Evolutionary conservation across 352 stramenopile species (phyloP), one percentile per base, ranked within the genome.

Genomic region (Phytophthora cajani): DNA sequence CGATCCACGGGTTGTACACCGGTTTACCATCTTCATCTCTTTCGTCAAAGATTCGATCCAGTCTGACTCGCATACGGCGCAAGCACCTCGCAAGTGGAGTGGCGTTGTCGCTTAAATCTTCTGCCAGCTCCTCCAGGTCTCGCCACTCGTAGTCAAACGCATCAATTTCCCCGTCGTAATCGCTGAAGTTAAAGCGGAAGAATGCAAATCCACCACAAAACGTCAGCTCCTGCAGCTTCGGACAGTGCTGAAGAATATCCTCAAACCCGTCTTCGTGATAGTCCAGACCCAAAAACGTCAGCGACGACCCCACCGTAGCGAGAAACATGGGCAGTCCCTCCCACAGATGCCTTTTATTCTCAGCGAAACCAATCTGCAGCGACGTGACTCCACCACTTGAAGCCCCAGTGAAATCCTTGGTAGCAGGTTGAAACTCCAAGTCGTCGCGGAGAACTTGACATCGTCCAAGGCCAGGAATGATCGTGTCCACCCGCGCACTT

Each of bases 381-480:
- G 51, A 58, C 8, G 27, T 40, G 12, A 58, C 33, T 17, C n/a
- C n/a, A 3, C 27, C 7, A 2, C 38, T 44, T 3, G 38, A 44
- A 7, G 2, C n/a, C 2, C 27, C 40, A 19, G 21, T 12, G 6
- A 3, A 21, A n/a, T 27, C 12, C 17, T 2, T 17, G 19, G 6
- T 17, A 32, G 21, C 8, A 19, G 14, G 8, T 16, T 25, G 12
- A 58, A 62, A 52, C 14, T 33, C 12, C 46, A 65, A 30, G 6
- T 65, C 32, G 14, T 23, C 19, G 4, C 59, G 30, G 11, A 32
- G 32, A 4, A 65, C 59, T 47, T 50, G 25, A 36, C 47, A 58
- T 12, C 23, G 47, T 0, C 59, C 59, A 57, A 65, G 57, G 0
- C 59, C 59, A 33, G 59, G 32, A 32, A 58, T 10, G 11, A 65